Base-by-base conservation (phyloP, 495 filamentous ascomycete genomes). In the Astrocystis sublimbata region DNA sequence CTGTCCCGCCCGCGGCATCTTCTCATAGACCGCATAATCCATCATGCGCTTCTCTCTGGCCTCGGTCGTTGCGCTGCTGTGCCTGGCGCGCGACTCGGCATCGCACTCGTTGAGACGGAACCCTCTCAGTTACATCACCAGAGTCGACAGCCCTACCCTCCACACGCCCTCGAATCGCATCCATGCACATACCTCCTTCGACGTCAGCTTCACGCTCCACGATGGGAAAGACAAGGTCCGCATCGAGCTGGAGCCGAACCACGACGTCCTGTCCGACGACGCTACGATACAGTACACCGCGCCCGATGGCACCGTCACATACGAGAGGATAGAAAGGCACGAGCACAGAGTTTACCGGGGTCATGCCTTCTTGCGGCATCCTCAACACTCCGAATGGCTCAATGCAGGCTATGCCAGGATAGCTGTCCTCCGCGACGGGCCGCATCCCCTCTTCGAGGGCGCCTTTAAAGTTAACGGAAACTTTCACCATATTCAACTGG, bases 391-490 rank as follows among this genome's bases (percentile, higher is more conserved):
- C 10, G 83, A 85, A 63, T 97, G 92, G 93, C 84, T 84, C 42
- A 86, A 89, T 65, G 87, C 86, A 19, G 94, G 94, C 46, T 97
- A 90, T 91, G 89, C 92, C 26, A 85, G 94, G 65, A 86, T 97
- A 49, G 83, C 87, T 53, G 75, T 98, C 33, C 80, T 81, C 65
- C 81, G 79, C 64, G 94, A 98, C 78, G 94, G 94, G 3, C 64
- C 76, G 17, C 69, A 83, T 36, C 96, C 94, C 26, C 73, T 97
- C 7, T 98, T 98, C 63, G 91, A 97, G 74, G 94, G 96, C 28
- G 89, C 89, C 3, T 98, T 98, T 76, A 87, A 88, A 47, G 73
- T 98, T 17, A 71, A 86, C 63, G 81, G 87, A 35, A 86, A 96
- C 71, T 87, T 92, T 63, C 93, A 98, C 68, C 93, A 98, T 75